A percentile compares a stretch with the other conserved stretches of the same genome.
Evolutionary conservation across 352 stramenopile species (phyloP).

Genomic region (Phytophthora lateralis): DNA sequence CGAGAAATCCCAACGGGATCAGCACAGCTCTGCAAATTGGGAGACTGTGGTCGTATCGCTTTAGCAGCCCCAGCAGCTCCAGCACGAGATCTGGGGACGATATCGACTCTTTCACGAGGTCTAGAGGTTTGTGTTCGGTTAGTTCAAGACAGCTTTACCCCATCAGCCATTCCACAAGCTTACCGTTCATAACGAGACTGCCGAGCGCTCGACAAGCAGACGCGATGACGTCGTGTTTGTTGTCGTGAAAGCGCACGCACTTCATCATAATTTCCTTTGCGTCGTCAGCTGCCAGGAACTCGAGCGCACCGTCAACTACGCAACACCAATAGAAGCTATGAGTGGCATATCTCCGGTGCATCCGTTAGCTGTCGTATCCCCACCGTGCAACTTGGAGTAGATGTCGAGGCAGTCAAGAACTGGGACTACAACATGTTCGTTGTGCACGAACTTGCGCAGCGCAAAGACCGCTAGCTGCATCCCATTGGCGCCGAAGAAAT

Average conservation of each 20-base stretch:
- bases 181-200: slow-evolving; percentile 79
- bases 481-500: slow-evolving; percentile 69
- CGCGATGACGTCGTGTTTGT: slow-evolving; percentile 74
- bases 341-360: neutral
- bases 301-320: slow-evolving; percentile 62
- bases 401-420: slow-evolving; percentile 73
- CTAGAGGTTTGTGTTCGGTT: slow-evolving; percentile 22
- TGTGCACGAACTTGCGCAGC: slow-evolving; percentile 79
- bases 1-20: slow-evolving; percentile 66
- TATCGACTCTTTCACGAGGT: slow-evolving; percentile 75
- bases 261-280: slow-evolving; percentile 71
- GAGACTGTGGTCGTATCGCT: slow-evolving; percentile 56
- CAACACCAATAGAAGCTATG: neutral
- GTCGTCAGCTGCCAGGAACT: slow-evolving; percentile 66
- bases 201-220: slow-evolving; percentile 64
- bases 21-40: slow-evolving; percentile 56
- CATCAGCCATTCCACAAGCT: neutral
- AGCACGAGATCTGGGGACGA: slow-evolving; percentile 49
- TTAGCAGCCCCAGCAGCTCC: slow-evolving; percentile 63
- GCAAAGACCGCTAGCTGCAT: slow-evolving; percentile 75
- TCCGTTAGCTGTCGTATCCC: neutral
- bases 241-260: slow-evolving; percentile 77
- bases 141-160: neutral
- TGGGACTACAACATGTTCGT: slow-evolving; percentile 63
- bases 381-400: slow-evolving; percentile 76